A percentile compares a stretch with the other conserved stretches of the same genome.
phyloP scores from a whole-genome alignment of 495 filamentous ascomycete genomes.

The Penicillium silybi region DNA sequence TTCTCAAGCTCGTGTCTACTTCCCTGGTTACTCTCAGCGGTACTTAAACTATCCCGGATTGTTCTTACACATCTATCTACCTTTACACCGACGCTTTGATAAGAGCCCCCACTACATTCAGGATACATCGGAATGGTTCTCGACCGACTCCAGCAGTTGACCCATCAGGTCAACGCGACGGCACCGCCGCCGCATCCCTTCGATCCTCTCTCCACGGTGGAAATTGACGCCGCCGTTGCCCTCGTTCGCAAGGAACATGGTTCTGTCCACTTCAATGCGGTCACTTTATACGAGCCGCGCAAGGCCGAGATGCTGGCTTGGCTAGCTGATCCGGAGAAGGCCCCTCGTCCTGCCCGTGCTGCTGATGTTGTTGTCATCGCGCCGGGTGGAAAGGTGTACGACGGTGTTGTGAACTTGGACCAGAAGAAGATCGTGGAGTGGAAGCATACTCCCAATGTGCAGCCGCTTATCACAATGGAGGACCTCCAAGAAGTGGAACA shows the following conservation, averaged over 20 bases:
- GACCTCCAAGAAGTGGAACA: slow-evolving; percentile 87
- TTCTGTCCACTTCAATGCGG: slow-evolving; percentile 78
- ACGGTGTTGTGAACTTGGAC: slow-evolving; percentile 78
- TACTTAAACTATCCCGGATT: background rate
- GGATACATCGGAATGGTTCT: slow-evolving; percentile 51
- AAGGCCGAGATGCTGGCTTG: slow-evolving; percentile 86
- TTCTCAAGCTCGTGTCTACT: background rate
- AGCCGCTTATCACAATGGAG: slow-evolving; percentile 95
- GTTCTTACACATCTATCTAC: no score
- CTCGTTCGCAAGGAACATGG: slow-evolving; percentile 69
- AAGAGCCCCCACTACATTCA: background rate
- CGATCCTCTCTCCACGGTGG: slow-evolving; percentile 71
- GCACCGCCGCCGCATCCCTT: slow-evolving; percentile 67
- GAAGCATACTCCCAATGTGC: slow-evolving; percentile 73
- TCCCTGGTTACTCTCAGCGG: background rate
- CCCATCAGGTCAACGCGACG: slow-evolving; percentile 58
- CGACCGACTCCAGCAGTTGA: slow-evolving; percentile 65
- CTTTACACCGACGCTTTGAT: background rate
- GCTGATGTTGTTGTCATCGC: slow-evolving; percentile 89
- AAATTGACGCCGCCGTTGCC: slow-evolving; percentile 73
- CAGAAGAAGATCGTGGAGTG: slow-evolving; percentile 67
- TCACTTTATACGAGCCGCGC: slow-evolving; percentile 81
- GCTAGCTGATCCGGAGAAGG: slow-evolving; percentile 59
- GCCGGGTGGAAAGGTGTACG: slow-evolving; percentile 73
- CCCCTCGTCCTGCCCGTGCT: slow-evolving; percentile 62